phyloP scores from a whole-genome alignment of 345 rosid species.

The Syzygium oleosum region DNA sequence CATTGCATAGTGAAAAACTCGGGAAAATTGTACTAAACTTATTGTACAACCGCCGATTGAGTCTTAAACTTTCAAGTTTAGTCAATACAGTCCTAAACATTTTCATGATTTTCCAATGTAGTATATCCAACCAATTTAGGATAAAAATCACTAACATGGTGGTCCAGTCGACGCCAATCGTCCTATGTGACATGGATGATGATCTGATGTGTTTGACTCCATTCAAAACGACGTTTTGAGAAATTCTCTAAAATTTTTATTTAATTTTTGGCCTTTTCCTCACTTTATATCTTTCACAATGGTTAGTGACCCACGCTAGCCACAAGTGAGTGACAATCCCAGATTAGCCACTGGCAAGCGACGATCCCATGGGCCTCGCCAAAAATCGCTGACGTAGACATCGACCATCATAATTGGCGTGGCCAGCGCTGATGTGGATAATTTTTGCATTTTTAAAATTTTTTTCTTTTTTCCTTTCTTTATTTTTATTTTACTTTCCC shows the following conservation, averaged over 20 bases:
- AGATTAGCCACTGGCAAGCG: background rate
- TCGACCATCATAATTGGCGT: no score
- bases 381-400: no score
- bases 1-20: background rate
- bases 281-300: background rate
- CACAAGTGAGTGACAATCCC: background rate
- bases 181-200: background rate
- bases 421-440: no score
- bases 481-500: no score
- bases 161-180: background rate
- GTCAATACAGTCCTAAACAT: background rate
- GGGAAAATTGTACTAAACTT: background rate
- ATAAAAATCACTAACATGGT: background rate
- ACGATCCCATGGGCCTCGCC: background rate
- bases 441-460: no score
- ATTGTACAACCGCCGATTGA: fast-evolving
- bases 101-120: background rate
- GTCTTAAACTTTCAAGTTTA: background rate
- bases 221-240: background rate
- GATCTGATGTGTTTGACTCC: background rate
- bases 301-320: background rate
- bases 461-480: no score
- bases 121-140: background rate
- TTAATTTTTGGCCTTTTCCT: background rate
- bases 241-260: background rate